A percentile compares a stretch with the other conserved stretches of the same genome.
Evolutionary conservation across 169 alveolate genomes (phyloP).

Genomic region (Cytauxzoon felis): DNA sequence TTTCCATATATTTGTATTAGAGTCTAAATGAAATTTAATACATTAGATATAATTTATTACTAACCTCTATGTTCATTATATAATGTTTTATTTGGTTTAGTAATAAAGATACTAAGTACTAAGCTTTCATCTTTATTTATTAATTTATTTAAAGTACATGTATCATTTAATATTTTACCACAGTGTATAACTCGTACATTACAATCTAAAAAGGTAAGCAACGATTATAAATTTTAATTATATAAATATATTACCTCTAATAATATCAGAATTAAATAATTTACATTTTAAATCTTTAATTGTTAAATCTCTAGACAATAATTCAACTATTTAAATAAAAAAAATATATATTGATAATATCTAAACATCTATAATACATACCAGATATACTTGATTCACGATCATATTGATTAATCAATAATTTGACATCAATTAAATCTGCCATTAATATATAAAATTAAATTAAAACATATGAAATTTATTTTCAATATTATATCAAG

Average conservation of each 20-base stretch:
- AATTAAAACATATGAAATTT: too few relatives aligned
- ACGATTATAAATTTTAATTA: not conserved
- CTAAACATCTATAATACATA: conserved; percentile 1
- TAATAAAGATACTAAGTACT: conserved; percentile 43
- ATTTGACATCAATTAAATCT: conserved; percentile 2
- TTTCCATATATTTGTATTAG: conserved; percentile 23
- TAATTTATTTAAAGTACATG: conserved; percentile 34
- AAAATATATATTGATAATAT: not conserved
- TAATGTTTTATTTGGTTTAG: conserved; percentile 41
- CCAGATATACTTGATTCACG: conserved; percentile 23
- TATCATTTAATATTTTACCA: conserved; percentile 62
- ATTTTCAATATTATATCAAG: conserved; percentile 24
- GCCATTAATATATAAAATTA: conserved; percentile 42
- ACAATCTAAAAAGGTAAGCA: conserved; percentile 19
- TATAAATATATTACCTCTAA: not conserved
- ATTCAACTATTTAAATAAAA: too few relatives aligned
- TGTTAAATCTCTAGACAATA: not conserved
- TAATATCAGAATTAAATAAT: conserved; percentile 16
- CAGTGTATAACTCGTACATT: conserved; percentile 66
- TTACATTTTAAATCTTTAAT: conserved; percentile 19
- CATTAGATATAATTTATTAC: not conserved
- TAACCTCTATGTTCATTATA: too few relatives aligned
- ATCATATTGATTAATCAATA: conserved; percentile 44
- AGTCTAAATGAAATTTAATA: not conserved
- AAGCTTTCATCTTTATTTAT: conserved; percentile 25